Conservation (phyloP, 352 stramenopile genomes). For the Globisporangium megalacanthum region DNA sequence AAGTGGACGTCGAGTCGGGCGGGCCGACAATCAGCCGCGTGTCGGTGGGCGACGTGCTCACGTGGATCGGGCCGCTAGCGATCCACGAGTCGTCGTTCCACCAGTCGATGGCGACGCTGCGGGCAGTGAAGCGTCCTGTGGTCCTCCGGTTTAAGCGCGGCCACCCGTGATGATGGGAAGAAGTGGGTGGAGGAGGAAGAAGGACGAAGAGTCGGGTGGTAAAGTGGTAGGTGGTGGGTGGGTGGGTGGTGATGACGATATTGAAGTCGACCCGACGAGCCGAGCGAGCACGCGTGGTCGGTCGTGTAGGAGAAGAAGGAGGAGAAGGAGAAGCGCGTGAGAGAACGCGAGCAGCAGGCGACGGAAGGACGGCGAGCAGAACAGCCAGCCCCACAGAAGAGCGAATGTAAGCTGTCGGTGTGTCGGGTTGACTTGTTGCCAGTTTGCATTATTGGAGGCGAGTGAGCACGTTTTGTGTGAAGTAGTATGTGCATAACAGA, state of each 20-base stretch:
- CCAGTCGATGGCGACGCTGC: conserved; percentile 79
- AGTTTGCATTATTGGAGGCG: neutral
- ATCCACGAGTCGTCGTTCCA: conserved; percentile 78
- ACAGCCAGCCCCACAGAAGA: conserved; percentile 3
- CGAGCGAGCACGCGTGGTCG: conserved; percentile 1
- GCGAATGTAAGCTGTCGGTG: conserved; percentile 16
- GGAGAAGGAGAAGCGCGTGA: neutral
- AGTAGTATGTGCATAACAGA: no score
- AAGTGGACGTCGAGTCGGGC: conserved; percentile 75
- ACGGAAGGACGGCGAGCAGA: neutral
- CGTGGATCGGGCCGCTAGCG: conserved; percentile 74
- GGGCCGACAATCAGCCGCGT: conserved; percentile 68
- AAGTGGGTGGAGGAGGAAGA: neutral
- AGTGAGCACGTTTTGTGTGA: neutral
- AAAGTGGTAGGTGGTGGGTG: conserved; percentile 15
- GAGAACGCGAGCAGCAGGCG: neutral
- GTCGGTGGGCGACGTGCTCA: conserved; percentile 66
- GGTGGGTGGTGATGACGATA: neutral
- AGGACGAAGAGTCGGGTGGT: conserved; percentile 1
- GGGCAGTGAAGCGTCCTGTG: conserved; percentile 74
- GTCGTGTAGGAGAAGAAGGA: no score
- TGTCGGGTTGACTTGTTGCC: conserved; percentile 7
- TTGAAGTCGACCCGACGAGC: conserved; percentile 8
- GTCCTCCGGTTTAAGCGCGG: conserved; percentile 73
- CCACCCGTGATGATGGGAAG: conserved; percentile 11